These are phyloP conservation scores for Phytophthora citricola DNA, from an alignment of 352 stramenopile species.

Conservation along the genomic window DNA sequence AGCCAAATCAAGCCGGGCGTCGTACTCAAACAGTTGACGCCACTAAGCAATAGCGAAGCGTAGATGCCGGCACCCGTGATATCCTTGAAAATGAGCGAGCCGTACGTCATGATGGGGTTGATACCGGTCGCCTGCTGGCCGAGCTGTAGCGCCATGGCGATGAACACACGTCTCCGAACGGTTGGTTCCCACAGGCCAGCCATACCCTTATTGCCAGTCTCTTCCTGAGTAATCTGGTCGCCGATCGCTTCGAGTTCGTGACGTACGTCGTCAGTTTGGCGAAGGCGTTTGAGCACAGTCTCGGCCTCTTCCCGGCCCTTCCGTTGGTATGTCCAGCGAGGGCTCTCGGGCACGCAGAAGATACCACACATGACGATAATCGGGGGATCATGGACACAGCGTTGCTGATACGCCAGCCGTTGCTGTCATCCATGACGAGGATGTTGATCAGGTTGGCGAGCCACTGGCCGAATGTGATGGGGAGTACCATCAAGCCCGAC, in stretches of 20 bases:
- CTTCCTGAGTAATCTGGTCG: slow-evolving; percentile 40
- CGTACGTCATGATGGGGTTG: slow-evolving; percentile 47
- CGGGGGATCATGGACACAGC: slow-evolving; percentile 33
- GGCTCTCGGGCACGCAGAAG: slow-evolving; percentile 37
- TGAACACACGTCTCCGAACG: slow-evolving; percentile 35
- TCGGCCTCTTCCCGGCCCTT: slow-evolving; percentile 37
- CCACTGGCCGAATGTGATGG: slow-evolving; percentile 34
- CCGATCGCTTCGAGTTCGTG: slow-evolving; percentile 50
- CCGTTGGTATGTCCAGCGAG: slow-evolving; percentile 32
- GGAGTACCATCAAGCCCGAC: slow-evolving; percentile 40
- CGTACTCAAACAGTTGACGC: slow-evolving; percentile 43
- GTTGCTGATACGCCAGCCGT: slow-evolving; percentile 43
- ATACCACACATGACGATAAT: slow-evolving; percentile 50
- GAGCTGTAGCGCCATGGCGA: slow-evolving; percentile 42
- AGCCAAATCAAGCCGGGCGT: slow-evolving; percentile 41
- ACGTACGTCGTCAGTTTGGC: slow-evolving; percentile 32
- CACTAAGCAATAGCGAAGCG: slow-evolving; percentile 31
- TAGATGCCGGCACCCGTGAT: slow-evolving; percentile 41
- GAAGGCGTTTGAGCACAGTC: slow-evolving; percentile 34
- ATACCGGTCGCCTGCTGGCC: slow-evolving; percentile 46
- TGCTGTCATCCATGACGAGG: slow-evolving; percentile 29
- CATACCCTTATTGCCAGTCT: slow-evolving; percentile 32
- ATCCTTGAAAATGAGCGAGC: slow-evolving; percentile 39
- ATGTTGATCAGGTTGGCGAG: slow-evolving; percentile 42
- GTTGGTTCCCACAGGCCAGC: slow-evolving; percentile 36